Evolutionary conservation across 441 rosid genomes (phyloP).

Genomic region (Viola pubescens): DNA sequence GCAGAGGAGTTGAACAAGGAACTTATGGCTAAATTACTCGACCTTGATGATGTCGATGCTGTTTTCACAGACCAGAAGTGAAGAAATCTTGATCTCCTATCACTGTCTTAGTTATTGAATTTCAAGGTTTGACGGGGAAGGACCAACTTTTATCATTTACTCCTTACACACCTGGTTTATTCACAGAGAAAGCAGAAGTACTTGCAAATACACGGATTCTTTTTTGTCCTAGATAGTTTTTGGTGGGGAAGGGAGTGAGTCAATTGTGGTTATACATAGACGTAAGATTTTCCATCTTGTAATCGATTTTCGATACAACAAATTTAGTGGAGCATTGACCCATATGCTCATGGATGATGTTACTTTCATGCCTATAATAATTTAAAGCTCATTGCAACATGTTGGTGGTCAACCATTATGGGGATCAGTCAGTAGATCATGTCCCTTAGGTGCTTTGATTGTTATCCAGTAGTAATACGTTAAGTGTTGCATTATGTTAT

Average conservation of each 20-base stretch:
- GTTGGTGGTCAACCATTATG: neutral
- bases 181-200: neutral
- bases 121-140: neutral
- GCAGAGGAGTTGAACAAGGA: constrained; percentile 84
- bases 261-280: neutral
- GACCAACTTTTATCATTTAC: neutral
- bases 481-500: no score
- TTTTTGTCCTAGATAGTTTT: no score
- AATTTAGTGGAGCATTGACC: neutral
- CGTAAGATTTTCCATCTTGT: neutral
- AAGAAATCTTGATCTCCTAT: constrained; percentile 7
- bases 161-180: neutral
- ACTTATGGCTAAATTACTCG: constrained; percentile 67
- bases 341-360: neutral
- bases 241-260: no score
- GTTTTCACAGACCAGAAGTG: constrained; percentile 74
- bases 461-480: no score
- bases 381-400: neutral
- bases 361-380: neutral
- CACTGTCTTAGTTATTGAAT: neutral
- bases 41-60: constrained; percentile 84
- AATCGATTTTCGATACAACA: neutral
- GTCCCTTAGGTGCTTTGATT: no score
- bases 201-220: no score
- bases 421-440: no score